A percentile compares a stretch with the other conserved stretches of the same genome.
Evolutionary conservation across 148 eudicot genomes (phyloP).

Genomic region (Simmondsia chinensis): DNA sequence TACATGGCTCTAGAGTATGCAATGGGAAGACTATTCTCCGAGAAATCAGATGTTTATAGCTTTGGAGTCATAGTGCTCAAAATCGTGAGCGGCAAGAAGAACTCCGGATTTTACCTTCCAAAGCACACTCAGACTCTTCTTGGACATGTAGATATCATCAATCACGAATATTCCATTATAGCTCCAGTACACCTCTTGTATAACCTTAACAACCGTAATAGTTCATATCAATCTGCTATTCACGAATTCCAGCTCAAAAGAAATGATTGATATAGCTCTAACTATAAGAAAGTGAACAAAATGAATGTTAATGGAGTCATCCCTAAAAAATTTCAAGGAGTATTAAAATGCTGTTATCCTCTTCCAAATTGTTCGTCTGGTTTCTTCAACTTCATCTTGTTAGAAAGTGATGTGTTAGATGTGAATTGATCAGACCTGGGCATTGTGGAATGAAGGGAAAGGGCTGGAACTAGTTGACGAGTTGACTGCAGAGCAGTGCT

Average conservation of each 20-base stretch:
- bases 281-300: too few species aligned
- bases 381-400: too few species aligned
- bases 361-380: too few species aligned
- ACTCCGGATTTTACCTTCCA: background rate
- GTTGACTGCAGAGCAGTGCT: slow-evolving; percentile 6
- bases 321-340: too few species aligned
- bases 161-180: background rate
- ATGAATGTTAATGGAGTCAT: too few species aligned
- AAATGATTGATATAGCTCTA: too few species aligned
- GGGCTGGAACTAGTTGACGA: slow-evolving; percentile 9
- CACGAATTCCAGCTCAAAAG: too few species aligned
- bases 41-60: slow-evolving; percentile 19
- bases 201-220: background rate
- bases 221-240: too few species aligned
- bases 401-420: too few species aligned
- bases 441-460: slow-evolving; percentile 8
- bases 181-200: background rate
- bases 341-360: too few species aligned
- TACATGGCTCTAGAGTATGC: slow-evolving; percentile 30
- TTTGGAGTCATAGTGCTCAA: slow-evolving; percentile 23
- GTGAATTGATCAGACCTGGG: slow-evolving; percentile 12
- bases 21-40: slow-evolving; percentile 13
- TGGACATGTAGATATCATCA: background rate
- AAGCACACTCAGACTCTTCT: slow-evolving; percentile 2
- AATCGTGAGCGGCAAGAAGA: slow-evolving; percentile 15